phyloP scores from a whole-genome alignment of 129 eudicot genomes.

The Flaveria bidentis region DNA sequence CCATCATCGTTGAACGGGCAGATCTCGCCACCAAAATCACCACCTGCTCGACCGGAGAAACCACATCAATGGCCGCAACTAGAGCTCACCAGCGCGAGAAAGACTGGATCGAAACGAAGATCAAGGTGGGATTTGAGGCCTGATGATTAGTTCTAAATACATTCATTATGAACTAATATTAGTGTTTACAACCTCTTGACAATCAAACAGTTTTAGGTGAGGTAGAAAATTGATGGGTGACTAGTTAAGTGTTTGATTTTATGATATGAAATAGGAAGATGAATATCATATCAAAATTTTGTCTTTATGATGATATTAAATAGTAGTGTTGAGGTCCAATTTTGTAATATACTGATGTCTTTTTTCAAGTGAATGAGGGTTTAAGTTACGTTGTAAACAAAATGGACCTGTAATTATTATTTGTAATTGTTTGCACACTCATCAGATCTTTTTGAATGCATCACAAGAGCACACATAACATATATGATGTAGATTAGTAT shows the following conservation, averaged over 20 bases:
- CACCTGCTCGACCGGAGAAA: not conserved
- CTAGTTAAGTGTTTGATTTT: not conserved
- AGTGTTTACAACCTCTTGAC: not conserved
- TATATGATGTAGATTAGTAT: no score
- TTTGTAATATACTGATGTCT: no score
- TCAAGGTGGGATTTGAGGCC: slow-evolving; percentile 39
- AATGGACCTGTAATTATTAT: no score
- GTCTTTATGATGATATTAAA: no score
- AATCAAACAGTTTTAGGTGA: not conserved
- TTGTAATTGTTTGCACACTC: no score
- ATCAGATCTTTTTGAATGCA: no score
- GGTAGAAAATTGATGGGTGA: not conserved
- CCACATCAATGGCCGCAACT: not conserved
- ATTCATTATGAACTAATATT: not conserved
- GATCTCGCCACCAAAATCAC: slow-evolving; percentile 20
- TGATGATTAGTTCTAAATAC: slow-evolving; percentile 18
- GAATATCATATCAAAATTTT: no score
- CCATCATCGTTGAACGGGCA: slow-evolving; percentile 17
- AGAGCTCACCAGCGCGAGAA: not conserved
- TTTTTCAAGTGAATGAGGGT: no score
- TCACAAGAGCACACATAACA: no score
- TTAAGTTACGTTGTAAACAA: no score
- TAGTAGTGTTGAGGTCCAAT: no score
- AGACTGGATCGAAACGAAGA: slow-evolving; percentile 6
- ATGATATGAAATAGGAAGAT: no score